phyloP scores from a whole-genome alignment of 148 eudicot species.

The Diospyros kaki region DNA sequence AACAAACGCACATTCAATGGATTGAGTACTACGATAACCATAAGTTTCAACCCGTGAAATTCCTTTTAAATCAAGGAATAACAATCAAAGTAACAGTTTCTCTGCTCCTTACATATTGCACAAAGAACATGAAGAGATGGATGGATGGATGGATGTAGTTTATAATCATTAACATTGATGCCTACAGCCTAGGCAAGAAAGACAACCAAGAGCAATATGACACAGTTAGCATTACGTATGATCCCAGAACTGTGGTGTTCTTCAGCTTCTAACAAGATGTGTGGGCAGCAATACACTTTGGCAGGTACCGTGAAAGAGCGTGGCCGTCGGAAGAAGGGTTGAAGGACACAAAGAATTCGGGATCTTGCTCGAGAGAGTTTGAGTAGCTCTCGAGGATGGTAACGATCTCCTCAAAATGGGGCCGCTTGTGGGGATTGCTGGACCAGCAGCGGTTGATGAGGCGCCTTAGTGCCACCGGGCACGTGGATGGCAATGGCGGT shows the following conservation, averaged over 20 bases:
- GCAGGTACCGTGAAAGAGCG: slow-evolving; percentile 43
- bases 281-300: slow-evolving; percentile 33
- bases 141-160: not conserved
- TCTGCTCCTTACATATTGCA: slow-evolving; percentile 3
- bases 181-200: not conserved
- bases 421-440: slow-evolving; percentile 65
- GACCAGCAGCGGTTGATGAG: slow-evolving; percentile 89
- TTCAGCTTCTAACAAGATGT: slow-evolving; percentile 15
- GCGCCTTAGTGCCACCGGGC: slow-evolving; percentile 58
- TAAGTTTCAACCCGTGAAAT: not conserved
- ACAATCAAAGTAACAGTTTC: not conserved
- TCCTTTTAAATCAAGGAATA: not conserved
- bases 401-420: slow-evolving; percentile 76
- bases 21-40: not conserved
- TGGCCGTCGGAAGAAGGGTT: slow-evolving; percentile 29
- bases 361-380: slow-evolving; percentile 54
- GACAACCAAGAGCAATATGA: not conserved
- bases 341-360: slow-evolving; percentile 55
- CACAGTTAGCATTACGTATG: slow-evolving; percentile 12
- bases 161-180: not conserved
- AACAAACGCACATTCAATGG: no score
- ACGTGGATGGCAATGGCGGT: slow-evolving; percentile 78
- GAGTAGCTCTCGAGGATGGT: slow-evolving; percentile 48
- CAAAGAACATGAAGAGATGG: no score
- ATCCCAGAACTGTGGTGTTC: not conserved